A percentile compares a stretch with the other conserved stretches of the same genome.
Conservation (phyloP, 2,329 filamentous ascomycete genomes). For the Cladophialophora chaetospira region DNA sequence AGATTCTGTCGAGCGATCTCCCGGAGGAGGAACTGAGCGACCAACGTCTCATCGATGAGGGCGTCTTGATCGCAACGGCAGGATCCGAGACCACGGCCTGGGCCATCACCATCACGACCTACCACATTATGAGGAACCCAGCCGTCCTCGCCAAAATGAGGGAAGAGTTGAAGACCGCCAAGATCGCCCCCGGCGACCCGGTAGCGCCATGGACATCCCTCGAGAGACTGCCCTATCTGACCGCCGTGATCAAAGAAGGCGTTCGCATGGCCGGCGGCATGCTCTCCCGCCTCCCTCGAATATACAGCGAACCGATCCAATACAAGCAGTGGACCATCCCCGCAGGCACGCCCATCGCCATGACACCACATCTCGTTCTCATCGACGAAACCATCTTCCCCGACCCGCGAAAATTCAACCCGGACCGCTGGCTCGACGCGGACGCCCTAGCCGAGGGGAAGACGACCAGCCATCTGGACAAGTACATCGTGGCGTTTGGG, state of each 20-base stretch:
- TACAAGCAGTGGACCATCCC: slow-evolving; percentile 40
- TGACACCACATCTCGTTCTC: slow-evolving; percentile 36
- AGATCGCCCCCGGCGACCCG: slow-evolving; percentile 14
- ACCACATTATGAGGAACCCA: slow-evolving; percentile 27
- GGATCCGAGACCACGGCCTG: slow-evolving; percentile 29
- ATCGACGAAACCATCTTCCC: slow-evolving; percentile 40
- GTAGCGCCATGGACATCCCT: slow-evolving; percentile 30
- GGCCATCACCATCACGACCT: slow-evolving; percentile 28
- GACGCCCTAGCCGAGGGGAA: slow-evolving; percentile 7
- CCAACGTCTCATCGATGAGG: slow-evolving; percentile 38
- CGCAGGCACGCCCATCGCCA: slow-evolving; percentile 36
- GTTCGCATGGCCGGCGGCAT: slow-evolving; percentile 35
- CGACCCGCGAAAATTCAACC: slow-evolving; percentile 35
- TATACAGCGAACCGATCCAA: slow-evolving; percentile 32
- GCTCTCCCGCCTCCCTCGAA: slow-evolving; percentile 27
- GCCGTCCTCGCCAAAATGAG: slow-evolving; percentile 14
- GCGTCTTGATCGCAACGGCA: slow-evolving; percentile 35
- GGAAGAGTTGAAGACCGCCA: slow-evolving; percentile 18
- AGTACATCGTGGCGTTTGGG: slow-evolving; percentile 43
- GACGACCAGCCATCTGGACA: slow-evolving; percentile 31
- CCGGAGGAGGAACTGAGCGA: slow-evolving; percentile 32
- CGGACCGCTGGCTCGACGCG: slow-evolving; percentile 38
- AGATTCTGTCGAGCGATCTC: slow-evolving; percentile 26
- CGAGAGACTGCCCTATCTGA: slow-evolving; percentile 37
- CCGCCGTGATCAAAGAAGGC: slow-evolving; percentile 37